Base-by-base conservation (phyloP, 345 rosid species). In the Turritis glabra region DNA sequence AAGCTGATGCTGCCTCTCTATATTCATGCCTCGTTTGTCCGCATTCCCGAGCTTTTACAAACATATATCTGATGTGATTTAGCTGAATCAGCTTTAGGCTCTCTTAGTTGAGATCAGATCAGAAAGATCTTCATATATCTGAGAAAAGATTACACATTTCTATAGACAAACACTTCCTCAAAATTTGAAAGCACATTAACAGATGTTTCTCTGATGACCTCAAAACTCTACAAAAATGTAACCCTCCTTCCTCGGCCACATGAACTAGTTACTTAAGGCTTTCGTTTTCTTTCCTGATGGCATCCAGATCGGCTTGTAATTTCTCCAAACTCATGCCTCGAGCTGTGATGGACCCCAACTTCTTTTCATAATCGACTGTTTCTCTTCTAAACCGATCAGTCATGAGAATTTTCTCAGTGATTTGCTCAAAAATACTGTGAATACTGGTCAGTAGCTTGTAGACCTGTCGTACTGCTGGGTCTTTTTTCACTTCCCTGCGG, bases 401-500 rank as follows among this genome's bases (percentile, higher is more conserved):
- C 37, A 84, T 8, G 48, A 89, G 87, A 54, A 84, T 80, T 82
- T 88, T 89, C 80, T 88, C 91, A 0, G 82, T 77, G 72, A 85
- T 85, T 72, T 88, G 93, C 79, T 85, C 96, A 4, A 93, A 93
- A 52, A 79, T 87, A 51, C 86, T 88, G 22, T 91, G 97, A 43
- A 88, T 79, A 77, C 89, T 86, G 1, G 92, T 82, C 52, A 93
- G 87, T 15, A 83, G 90, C 80, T 83, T 83, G 81, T 88, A 91
- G 25, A 88, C 94, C 78, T 87, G 88, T 57, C 87, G 84, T 30
- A 87, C 83, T 3, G 73, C 85, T 9, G 79, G 78, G 56, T 91
- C 90, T 69, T 85, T 91, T 80, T 86, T 93, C 64, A 90, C 87
- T 80, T 87, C 97, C 82, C 98, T 91, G 89, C 58, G 0, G 18